Conservation (phyloP, 2,329 filamentous ascomycete species). For the Rutstroemia sp. region DNA sequence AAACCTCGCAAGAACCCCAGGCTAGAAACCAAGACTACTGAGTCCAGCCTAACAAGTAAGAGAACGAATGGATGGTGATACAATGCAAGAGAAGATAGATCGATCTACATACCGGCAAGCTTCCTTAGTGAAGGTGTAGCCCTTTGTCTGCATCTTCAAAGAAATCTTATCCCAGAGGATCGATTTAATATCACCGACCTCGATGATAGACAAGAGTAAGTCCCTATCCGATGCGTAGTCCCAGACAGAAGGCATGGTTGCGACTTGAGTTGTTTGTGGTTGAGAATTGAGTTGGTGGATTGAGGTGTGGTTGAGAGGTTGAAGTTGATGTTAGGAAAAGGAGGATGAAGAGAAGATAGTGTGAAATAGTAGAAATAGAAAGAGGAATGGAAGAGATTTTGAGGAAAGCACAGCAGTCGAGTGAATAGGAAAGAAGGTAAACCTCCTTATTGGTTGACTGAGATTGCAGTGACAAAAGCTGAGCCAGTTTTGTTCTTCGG, state of each 20-base stretch:
- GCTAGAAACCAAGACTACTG: no score
- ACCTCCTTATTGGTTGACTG: neutral
- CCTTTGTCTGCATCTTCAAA: constrained; percentile 15
- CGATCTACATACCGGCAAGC: constrained; percentile 25
- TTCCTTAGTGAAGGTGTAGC: constrained; percentile 24
- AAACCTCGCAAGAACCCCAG: no score
- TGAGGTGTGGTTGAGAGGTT: neutral
- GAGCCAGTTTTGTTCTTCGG: neutral
- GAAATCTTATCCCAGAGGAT: constrained; percentile 23
- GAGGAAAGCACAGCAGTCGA: neutral
- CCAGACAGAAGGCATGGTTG: constrained; percentile 16
- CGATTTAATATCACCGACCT: constrained; percentile 17
- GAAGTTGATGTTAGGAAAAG: neutral
- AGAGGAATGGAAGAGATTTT: neutral
- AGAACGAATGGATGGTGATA: no score
- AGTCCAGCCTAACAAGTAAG: no score
- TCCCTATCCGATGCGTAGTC: constrained; percentile 22
- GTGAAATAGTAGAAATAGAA: neutral
- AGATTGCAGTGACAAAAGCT: neutral
- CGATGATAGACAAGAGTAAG: constrained; percentile 27
- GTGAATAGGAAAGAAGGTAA: neutral
- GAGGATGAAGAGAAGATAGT: neutral
- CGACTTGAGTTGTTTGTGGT: neutral
- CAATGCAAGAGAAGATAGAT: no score
- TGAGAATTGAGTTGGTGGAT: neutral